phyloP scores from a whole-genome alignment of 2,329 filamentous ascomycete genomes.

The Juglanconis sp. region DNA sequence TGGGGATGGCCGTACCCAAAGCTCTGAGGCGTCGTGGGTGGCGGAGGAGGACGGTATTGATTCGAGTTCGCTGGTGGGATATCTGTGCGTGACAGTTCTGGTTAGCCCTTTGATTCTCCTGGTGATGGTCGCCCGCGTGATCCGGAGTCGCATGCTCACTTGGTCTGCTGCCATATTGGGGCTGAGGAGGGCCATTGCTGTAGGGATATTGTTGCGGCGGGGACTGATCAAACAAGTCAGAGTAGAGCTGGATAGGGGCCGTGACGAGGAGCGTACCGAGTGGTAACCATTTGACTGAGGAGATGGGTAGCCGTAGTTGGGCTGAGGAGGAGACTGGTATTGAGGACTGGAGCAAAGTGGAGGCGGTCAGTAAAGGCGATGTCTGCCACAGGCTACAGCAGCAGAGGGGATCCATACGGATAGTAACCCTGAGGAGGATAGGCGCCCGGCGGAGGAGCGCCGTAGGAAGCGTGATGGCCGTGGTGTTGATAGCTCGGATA shows the following conservation, averaged over 20 bases:
- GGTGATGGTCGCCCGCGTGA: no score
- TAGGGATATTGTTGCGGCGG: constrained; percentile 42
- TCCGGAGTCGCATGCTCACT: constrained; percentile 37
- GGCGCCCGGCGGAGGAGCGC: constrained; percentile 14
- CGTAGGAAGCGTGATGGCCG: constrained; percentile 14
- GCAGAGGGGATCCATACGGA: constrained; percentile 13
- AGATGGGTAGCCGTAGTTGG: constrained; percentile 25
- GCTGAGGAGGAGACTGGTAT: constrained; percentile 49
- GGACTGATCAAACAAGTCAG: constrained; percentile 28
- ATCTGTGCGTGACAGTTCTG: neutral
- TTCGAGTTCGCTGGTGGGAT: constrained; percentile 37
- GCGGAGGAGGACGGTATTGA: constrained; percentile 59
- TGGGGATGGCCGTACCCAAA: constrained; percentile 80
- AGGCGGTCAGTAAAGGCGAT: constrained; percentile 5
- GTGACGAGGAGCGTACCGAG: constrained; percentile 26
- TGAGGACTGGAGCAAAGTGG: constrained; percentile 28
- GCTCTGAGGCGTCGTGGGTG: constrained; percentile 63
- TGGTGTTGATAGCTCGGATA: constrained; percentile 51
- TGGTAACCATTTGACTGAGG: constrained; percentile 35
- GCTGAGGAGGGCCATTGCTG: constrained; percentile 33
- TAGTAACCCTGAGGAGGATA: constrained; percentile 19
- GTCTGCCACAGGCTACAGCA: constrained; percentile 15
- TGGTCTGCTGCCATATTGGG: constrained; percentile 46
- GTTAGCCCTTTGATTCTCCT: no score
- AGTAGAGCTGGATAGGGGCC: neutral